These are phyloP conservation scores for Pelargonium myrrhifolium DNA, from an alignment of 441 rosid genomes.

Conservation along the genomic window DNA sequence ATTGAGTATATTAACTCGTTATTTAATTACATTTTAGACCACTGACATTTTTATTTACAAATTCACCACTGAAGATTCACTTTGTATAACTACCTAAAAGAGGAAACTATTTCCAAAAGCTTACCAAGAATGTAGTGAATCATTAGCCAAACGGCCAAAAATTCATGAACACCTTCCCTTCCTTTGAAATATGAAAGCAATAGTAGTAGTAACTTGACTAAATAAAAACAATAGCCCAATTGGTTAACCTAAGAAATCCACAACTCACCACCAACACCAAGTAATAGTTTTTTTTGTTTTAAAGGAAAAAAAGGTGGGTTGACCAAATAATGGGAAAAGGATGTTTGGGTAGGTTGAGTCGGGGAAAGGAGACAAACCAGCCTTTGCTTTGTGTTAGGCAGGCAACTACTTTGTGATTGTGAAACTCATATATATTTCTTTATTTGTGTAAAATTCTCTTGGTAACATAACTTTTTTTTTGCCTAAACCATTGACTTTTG, in stretches of 20 bases:
- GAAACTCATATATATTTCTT: no score
- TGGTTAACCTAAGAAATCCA: not conserved
- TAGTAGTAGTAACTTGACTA: not conserved
- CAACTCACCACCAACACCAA: no score
- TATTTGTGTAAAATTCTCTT: no score
- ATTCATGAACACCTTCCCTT: not conserved
- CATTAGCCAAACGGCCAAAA: not conserved
- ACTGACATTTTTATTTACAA: no score
- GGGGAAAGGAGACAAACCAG: slow-evolving; percentile 7
- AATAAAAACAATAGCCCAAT: not conserved
- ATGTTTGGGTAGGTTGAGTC: slow-evolving; percentile 10
- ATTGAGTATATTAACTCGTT: no score
- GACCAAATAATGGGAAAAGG: slow-evolving; percentile 8
- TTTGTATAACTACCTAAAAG: no score
- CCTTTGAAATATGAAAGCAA: not conserved
- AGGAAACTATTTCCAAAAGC: no score
- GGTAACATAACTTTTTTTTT: no score
- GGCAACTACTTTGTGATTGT: not conserved
- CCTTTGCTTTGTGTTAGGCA: slow-evolving; percentile 4
- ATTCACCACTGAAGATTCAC: no score
- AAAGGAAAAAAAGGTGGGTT: not conserved
- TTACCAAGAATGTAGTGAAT: not conserved
- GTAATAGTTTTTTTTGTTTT: not conserved
- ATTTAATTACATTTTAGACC: no score
- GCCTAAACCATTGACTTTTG: no score